Percentiles rank a stretch among this genome's conserved stretches.
Evolutionary conservation across 257 asterid genomes (phyloP).

Genomic region (Agastache rugosa): DNA sequence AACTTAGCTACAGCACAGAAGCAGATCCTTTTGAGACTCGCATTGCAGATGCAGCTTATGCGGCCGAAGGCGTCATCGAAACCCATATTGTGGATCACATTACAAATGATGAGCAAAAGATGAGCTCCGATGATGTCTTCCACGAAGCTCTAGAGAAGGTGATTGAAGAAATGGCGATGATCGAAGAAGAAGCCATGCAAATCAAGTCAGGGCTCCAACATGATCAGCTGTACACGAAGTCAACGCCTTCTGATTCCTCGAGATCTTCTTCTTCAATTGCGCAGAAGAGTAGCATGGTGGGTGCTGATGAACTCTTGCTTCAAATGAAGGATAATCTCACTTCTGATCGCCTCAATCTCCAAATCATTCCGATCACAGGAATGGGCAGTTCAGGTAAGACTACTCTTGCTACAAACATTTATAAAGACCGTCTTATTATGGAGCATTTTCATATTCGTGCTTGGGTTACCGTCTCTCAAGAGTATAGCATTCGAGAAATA

Average conservation of each 20-base stretch:
- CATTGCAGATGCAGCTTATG: neutral
- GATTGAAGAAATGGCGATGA: too few species aligned
- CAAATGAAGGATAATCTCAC: too few species aligned
- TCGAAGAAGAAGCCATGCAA: too few species aligned
- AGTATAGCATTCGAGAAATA: neutral
- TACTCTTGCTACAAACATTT: conserved; percentile 38
- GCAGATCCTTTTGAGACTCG: conserved; percentile 1
- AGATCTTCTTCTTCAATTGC: too few species aligned
- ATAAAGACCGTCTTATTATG: neutral
- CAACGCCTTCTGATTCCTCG: neutral
- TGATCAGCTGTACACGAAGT: neutral
- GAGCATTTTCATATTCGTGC: conserved; percentile 13
- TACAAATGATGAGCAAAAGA: neutral
- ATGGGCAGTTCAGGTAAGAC: conserved; percentile 43
- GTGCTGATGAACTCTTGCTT: neutral
- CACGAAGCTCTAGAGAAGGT: too few species aligned
- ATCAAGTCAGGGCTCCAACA: too few species aligned
- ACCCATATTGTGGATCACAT: conserved; percentile 13
- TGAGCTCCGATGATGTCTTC: neutral
- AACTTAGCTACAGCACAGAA: neutral
- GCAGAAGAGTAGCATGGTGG: too few species aligned
- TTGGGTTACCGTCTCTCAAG: conserved; percentile 38
- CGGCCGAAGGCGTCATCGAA: conserved; percentile 36
- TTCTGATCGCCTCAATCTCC: too few species aligned
- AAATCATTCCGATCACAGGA: neutral